A percentile compares a stretch with the other conserved stretches of the same genome.
phyloP scores from a whole-genome alignment of 805 yeast genomes.

The Yarrowia hollandica region DNA sequence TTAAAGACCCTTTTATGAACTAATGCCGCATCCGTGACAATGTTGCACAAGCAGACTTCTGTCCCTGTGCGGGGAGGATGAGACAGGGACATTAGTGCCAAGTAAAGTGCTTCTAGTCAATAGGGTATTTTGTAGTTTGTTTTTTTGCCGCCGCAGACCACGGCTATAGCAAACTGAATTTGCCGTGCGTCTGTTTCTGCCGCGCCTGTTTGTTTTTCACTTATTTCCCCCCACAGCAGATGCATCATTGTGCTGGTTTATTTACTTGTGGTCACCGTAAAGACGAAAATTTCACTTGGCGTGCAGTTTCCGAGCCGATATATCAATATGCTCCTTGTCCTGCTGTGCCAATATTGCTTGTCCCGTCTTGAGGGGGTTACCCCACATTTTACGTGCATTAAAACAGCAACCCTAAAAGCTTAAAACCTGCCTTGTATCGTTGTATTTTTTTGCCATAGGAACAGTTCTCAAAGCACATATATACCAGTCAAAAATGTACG shows the following conservation, averaged over 20 bases:
- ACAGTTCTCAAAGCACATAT: too few species aligned
- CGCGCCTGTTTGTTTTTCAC: neutral
- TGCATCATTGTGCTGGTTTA: neutral
- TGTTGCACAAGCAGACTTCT: too few species aligned
- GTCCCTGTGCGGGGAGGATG: neutral
- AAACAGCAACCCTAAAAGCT: neutral
- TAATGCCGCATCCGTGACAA: too few species aligned
- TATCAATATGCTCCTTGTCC: neutral
- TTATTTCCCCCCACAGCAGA: neutral
- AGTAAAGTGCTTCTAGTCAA: too few species aligned
- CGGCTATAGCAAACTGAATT: constrained; percentile 1
- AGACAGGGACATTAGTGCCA: neutral
- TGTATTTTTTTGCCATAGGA: too few species aligned
- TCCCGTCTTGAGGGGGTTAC: constrained; percentile 1
- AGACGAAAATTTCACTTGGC: neutral
- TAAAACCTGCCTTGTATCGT: neutral
- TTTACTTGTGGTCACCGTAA: neutral
- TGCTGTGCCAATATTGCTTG: neutral
- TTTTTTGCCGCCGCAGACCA: neutral
- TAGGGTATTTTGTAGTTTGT: neutral
- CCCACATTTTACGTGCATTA: neutral
- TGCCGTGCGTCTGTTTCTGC: constrained; percentile 2
- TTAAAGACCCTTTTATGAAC: too few species aligned
- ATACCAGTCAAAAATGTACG: too few species aligned
- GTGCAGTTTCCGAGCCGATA: neutral